Conservation (phyloP, 2,329 filamentous ascomycete species). For the Colletotrichum tropicicola region DNA sequence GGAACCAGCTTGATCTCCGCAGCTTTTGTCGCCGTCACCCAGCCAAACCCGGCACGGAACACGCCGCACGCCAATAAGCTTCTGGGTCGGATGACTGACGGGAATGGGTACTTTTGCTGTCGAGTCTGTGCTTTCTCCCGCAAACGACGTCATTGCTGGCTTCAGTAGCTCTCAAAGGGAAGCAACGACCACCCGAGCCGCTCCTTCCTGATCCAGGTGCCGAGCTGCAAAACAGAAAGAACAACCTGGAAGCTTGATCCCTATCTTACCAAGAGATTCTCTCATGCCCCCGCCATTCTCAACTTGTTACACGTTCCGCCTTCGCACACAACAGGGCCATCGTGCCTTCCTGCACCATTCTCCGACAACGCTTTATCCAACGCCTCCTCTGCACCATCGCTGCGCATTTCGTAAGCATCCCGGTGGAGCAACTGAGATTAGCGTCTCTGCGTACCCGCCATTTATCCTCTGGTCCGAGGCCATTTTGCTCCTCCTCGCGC, state of each 20-base stretch:
- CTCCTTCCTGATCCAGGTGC: background rate
- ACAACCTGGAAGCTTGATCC: background rate
- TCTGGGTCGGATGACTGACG: background rate
- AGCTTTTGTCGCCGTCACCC: background rate
- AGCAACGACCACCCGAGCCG: too few relatives aligned
- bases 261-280: too few relatives aligned
- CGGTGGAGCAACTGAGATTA: too few relatives aligned
- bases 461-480: background rate
- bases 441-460: too few relatives aligned
- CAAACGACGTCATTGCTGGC: background rate
- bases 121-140: background rate
- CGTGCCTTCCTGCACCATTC: background rate
- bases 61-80: conserved; percentile 11
- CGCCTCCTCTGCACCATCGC: background rate
- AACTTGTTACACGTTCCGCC: conserved; percentile 12
- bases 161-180: too few relatives aligned
- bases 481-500: background rate
- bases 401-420: background rate
- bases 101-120: background rate
- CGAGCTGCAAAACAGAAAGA: background rate
- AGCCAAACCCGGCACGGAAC: conserved; percentile 14
- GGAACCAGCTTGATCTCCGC: conserved; percentile 9
- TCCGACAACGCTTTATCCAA: too few relatives aligned
- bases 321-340: conserved; percentile 1
- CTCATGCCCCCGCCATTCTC: conserved; percentile 6